These are phyloP conservation scores for Verbascum thapsus DNA, from an alignment of 257 asterid species.

Conservation along the genomic window DNA sequence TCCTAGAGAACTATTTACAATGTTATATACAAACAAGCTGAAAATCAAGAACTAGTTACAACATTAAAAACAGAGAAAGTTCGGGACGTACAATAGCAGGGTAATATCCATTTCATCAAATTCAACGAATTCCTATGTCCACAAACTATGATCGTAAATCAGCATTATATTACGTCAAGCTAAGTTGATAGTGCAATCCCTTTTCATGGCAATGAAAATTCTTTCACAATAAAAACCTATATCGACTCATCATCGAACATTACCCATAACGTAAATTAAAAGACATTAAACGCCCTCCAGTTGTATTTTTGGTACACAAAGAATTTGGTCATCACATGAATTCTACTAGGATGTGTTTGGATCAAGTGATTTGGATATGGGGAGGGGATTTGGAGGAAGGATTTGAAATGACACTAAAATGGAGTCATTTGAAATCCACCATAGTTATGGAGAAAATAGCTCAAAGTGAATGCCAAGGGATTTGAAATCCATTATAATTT, in stretches of 20 bases:
- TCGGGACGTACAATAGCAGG: no score
- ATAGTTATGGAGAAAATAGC: no score
- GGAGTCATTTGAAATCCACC: no score
- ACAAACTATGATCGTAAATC: constrained; percentile 1
- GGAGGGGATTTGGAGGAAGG: no score
- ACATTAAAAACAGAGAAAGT: neutral
- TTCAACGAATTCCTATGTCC: neutral
- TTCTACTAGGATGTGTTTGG: neutral
- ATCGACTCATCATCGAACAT: constrained; percentile 11
- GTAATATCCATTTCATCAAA: constrained; percentile 1
- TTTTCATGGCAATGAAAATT: neutral
- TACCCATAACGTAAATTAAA: neutral
- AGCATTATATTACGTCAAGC: neutral
- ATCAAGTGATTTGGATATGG: no score
- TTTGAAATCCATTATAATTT: no score
- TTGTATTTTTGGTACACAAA: neutral
- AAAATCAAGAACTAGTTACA: no score
- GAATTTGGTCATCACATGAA: neutral
- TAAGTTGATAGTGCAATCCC: neutral
- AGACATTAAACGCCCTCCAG: neutral
- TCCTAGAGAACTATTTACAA: no score
- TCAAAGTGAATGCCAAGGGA: no score
- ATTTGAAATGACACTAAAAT: no score
- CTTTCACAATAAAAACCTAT: neutral
- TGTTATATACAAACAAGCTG: no score